These are phyloP conservation scores for Torulaspora delbrueckii DNA, from an alignment of 805 yeast species.

Conservation along the genomic window DNA sequence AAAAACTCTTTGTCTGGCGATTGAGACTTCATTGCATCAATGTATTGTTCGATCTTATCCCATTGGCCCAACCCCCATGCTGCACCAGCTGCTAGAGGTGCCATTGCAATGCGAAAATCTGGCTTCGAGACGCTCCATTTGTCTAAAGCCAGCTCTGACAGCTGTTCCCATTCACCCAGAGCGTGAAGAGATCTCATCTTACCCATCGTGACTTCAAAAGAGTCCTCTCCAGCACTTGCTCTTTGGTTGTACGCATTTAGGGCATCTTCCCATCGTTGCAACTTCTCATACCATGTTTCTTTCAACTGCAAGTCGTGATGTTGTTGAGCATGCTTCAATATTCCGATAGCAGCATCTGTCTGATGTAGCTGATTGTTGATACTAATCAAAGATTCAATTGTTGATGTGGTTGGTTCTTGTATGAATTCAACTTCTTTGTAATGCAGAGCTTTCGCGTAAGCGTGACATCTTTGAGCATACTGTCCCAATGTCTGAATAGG, in stretches of 20 bases:
- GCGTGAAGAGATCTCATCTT: constrained; percentile 98
- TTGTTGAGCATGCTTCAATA: constrained; percentile 86
- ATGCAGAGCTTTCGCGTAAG: constrained; percentile 94
- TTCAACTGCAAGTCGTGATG: constrained; percentile 86
- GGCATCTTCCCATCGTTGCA: constrained; percentile 98
- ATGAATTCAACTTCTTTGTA: constrained; percentile 93
- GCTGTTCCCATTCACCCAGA: constrained; percentile 96
- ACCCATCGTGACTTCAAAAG: constrained; percentile 91
- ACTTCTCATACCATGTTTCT: constrained; percentile 96
- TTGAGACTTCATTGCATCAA: constrained; percentile 81
- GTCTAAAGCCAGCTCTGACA: constrained; percentile 76
- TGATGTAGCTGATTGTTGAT: constrained; percentile 94
- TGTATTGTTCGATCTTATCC: constrained; percentile 92
- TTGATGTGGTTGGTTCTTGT: constrained; percentile 86
- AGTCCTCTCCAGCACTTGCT: constrained; percentile 49
- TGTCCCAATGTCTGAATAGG: constrained; percentile 85
- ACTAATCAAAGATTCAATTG: constrained; percentile 85
- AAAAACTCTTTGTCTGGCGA: constrained; percentile 95
- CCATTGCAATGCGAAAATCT: constrained; percentile 75
- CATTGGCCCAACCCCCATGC: constrained; percentile 98
- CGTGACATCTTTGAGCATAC: constrained; percentile 93
- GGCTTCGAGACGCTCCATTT: constrained; percentile 76
- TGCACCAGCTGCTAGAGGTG: constrained; percentile 98
- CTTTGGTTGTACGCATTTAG: constrained; percentile 81
- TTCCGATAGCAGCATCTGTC: constrained; percentile 96